A percentile compares a stretch with the other conserved stretches of the same genome.
phyloP scores from a whole-genome alignment of 768 basidiomycete genomes.

The Sporobolomyces roseus region DNA sequence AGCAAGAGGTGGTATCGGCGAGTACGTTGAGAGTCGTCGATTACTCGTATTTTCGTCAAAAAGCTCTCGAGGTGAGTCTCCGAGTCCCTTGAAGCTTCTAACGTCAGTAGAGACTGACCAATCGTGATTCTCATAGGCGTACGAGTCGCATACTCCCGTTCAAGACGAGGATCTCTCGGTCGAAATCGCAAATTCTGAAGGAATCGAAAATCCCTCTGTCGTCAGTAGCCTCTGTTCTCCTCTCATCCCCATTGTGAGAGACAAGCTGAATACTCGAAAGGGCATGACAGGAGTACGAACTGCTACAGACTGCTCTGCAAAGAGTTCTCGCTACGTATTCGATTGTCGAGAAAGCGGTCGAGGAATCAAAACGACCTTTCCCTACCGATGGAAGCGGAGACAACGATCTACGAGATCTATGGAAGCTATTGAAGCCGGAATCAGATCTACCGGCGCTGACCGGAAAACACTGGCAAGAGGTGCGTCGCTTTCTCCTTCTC shows the following conservation, averaged over 20 bases:
- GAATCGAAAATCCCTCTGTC: constrained; percentile 18
- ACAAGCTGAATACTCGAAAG: neutral
- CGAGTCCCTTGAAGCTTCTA: neutral
- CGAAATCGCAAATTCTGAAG: neutral
- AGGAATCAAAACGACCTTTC: neutral
- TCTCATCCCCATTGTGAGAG: neutral
- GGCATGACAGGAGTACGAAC: constrained; percentile 19
- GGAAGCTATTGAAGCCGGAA: constrained; percentile 24
- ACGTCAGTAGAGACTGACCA: neutral
- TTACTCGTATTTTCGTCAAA: constrained; percentile 9
- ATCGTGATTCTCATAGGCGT: neutral
- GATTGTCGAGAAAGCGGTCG: constrained; percentile 9
- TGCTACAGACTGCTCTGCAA: constrained; percentile 6
- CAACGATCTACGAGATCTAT: constrained; percentile 16
- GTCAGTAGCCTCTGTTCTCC: neutral
- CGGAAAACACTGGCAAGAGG: constrained; percentile 41
- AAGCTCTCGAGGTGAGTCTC: neutral
- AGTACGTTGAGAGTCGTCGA: constrained; percentile 32
- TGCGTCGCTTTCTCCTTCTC: neutral
- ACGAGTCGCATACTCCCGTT: neutral
- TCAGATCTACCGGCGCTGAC: neutral
- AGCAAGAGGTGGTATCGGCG: constrained; percentile 1
- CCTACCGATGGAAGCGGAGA: constrained; percentile 1
- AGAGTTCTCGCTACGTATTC: constrained; percentile 21
- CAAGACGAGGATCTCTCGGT: neutral